These are phyloP conservation scores for Amanita jacksonii DNA, from an alignment of 768 basidiomycete species.

Conservation along the genomic window DNA sequence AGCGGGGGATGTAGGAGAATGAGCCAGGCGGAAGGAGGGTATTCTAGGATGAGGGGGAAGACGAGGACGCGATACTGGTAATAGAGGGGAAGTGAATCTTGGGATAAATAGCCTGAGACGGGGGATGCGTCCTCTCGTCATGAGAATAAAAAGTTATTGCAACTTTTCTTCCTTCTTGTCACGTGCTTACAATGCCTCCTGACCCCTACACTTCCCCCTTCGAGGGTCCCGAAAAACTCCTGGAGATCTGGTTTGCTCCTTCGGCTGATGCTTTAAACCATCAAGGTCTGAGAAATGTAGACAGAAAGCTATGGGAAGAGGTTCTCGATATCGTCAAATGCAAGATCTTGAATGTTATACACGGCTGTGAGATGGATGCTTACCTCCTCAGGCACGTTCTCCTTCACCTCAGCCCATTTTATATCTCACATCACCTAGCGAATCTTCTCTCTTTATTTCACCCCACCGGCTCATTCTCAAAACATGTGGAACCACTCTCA, in stretches of 20 bases:
- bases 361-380: conserved; percentile 88
- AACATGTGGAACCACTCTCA: conserved; percentile 97
- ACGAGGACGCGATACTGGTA: conserved; percentile 17
- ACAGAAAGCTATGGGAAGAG: conserved; percentile 80
- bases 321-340: conserved; percentile 97
- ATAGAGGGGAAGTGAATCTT: conserved; percentile 1
- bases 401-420: conserved; percentile 3
- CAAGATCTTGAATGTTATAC: conserved; percentile 85
- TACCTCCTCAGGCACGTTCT: conserved; percentile 83
- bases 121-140: conserved; percentile 1
- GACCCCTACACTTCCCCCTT: conserved; percentile 48
- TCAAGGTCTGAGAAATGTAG: conserved; percentile 69
- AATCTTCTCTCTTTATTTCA: conserved; percentile 93
- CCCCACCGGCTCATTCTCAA: conserved; percentile 96
- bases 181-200: conserved; percentile 12
- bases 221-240: conserved; percentile 90
- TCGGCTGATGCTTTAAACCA: conserved; percentile 51
- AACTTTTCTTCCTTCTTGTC: not conserved
- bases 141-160: not conserved
- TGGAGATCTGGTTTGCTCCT: conserved; percentile 97
- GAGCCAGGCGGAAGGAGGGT: conserved; percentile 8
- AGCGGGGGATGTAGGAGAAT: conserved; percentile 9
- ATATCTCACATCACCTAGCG: conserved; percentile 42
- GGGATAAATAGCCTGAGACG: conserved; percentile 1
- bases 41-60: conserved; percentile 6